These are phyloP conservation scores for Podaxis carcinomalis DNA, from an alignment of 768 basidiomycete species.

Conservation along the genomic window DNA sequence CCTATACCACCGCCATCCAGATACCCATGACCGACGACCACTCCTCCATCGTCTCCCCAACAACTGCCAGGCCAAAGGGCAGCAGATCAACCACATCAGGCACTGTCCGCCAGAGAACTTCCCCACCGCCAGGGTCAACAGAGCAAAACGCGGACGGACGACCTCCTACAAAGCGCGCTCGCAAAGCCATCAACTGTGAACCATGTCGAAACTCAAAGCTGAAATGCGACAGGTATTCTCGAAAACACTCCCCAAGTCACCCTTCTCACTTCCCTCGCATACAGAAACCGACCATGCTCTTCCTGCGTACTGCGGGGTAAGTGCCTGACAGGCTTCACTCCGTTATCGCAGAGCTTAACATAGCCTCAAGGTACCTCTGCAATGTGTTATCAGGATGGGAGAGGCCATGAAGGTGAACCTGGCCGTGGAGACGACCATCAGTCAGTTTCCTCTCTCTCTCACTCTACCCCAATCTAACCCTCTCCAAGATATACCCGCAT, in stretches of 20 bases:
- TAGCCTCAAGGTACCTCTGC: slow-evolving; percentile 63
- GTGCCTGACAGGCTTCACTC: slow-evolving; percentile 19
- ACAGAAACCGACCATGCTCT: slow-evolving; percentile 82
- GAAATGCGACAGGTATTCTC: slow-evolving; percentile 75
- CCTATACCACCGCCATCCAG: slow-evolving; percentile 22
- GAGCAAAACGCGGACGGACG: slow-evolving; percentile 50
- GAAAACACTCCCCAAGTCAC: slow-evolving; percentile 1
- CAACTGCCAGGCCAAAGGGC: slow-evolving; percentile 36
- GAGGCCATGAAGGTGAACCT: slow-evolving; percentile 50
- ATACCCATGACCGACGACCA: slow-evolving; percentile 33
- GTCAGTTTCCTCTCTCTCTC: slow-evolving; percentile 25
- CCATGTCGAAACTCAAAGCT: slow-evolving; percentile 85
- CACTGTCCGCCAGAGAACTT: slow-evolving; percentile 46
- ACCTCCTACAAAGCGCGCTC: slow-evolving; percentile 75
- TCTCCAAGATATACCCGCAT: slow-evolving; percentile 38
- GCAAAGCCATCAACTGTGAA: slow-evolving; percentile 88
- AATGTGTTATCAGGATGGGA: slow-evolving; percentile 73
- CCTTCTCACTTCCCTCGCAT: slow-evolving; percentile 7
- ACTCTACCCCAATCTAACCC: slow-evolving; percentile 12
- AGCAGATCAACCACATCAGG: slow-evolving; percentile 34
- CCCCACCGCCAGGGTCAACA: slow-evolving; percentile 36
- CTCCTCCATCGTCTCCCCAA: slow-evolving; percentile 32
- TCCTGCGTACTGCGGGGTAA: slow-evolving; percentile 79
- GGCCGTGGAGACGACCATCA: slow-evolving; percentile 59
- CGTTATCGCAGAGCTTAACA: slow-evolving; percentile 23